A percentile compares a stretch with the other conserved stretches of the same genome.
These are phyloP conservation scores for Pinus tabuliformis DNA, from an alignment of 75 land plant species.

Conservation along the genomic window DNA sequence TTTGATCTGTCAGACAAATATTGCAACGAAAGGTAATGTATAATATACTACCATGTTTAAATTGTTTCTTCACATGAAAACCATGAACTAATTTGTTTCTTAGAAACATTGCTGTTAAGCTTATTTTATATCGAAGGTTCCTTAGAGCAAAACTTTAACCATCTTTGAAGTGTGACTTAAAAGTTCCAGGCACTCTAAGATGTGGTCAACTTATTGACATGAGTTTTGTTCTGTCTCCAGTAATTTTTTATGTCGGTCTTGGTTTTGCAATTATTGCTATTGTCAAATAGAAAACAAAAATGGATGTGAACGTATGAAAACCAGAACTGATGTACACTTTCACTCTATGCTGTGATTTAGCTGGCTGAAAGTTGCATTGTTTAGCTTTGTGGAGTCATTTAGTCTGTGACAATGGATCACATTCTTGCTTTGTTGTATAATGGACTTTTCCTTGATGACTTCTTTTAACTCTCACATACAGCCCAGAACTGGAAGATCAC, in stretches of 20 bases:
- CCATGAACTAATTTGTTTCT: neutral
- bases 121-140: neutral
- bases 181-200: neutral
- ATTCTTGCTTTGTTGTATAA: neutral
- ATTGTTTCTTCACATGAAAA: neutral
- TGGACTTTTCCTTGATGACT: neutral
- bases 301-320: neutral
- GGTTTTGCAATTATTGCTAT: neutral
- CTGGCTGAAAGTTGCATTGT: neutral
- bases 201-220: neutral
- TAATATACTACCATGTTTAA: neutral
- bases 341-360: neutral
- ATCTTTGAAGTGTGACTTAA: neutral
- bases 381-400: neutral
- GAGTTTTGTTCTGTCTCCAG: neutral
- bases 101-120: neutral
- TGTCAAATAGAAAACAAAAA: neutral
- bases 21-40: constrained; percentile 44
- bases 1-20: constrained; percentile 52
- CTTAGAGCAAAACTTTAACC: neutral
- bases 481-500: constrained; percentile 43
- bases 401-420: neutral
- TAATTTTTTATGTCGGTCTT: neutral
- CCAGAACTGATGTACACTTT: neutral
- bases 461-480: constrained; percentile 10